phyloP scores from a whole-genome alignment of 257 asterid genomes.

The Ophiorrhiza pumila region DNA sequence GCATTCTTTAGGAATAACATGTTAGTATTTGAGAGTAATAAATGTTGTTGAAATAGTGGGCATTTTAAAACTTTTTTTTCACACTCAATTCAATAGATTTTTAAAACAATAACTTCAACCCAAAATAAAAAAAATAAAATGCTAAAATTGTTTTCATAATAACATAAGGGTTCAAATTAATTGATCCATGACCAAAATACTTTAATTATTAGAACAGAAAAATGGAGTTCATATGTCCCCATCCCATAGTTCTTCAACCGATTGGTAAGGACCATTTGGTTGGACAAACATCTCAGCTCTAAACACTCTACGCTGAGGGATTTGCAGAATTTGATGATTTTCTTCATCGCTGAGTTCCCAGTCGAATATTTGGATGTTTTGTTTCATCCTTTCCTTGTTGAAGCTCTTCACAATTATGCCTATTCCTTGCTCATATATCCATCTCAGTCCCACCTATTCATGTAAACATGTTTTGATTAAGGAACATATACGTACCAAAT shows the following conservation, averaged over 20 bases:
- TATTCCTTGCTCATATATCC: constrained; percentile 31
- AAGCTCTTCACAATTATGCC: constrained; percentile 26
- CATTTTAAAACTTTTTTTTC: too few relatives aligned
- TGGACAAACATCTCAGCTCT: constrained; percentile 19
- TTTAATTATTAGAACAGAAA: not conserved
- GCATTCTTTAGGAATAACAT: too few relatives aligned
- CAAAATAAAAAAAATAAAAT: too few relatives aligned
- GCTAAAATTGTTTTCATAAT: too few relatives aligned
- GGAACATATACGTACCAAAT: too few relatives aligned
- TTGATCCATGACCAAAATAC: too few relatives aligned
- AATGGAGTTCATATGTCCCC: constrained; percentile 32
- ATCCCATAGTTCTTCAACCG: constrained; percentile 50
- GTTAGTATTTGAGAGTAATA: too few relatives aligned
- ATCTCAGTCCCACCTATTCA: constrained; percentile 26
- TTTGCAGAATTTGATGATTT: constrained; percentile 29
- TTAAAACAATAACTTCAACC: too few relatives aligned
- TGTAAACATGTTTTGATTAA: not conserved
- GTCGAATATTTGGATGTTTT: constrained; percentile 26
- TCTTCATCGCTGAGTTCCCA: constrained; percentile 39
- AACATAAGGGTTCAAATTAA: too few relatives aligned
- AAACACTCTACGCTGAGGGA: constrained; percentile 33
- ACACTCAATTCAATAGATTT: too few relatives aligned
- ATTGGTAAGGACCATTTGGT: constrained; percentile 40
- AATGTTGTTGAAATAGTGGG: too few relatives aligned
- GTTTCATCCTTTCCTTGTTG: constrained; percentile 35